Conservation (phyloP, 2,329 filamentous ascomycete species). For the Coniochaeta sp. region DNA sequence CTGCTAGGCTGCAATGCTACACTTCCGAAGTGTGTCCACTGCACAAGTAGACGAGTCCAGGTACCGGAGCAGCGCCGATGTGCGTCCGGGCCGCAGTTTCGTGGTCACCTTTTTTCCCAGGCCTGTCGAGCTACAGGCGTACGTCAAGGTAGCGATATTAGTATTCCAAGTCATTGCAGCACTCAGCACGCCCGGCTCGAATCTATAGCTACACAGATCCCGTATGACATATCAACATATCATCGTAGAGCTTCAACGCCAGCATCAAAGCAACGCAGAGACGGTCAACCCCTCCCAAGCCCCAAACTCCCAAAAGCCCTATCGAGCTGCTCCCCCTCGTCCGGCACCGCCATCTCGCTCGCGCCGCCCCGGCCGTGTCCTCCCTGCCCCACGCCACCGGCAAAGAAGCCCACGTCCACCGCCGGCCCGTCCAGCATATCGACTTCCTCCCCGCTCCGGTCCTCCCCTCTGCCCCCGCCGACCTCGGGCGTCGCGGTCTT, state of each 20-base stretch:
- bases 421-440: conserved; percentile 23
- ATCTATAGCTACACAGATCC: too few relatives aligned
- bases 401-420: conserved; percentile 24
- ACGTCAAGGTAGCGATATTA: too few relatives aligned
- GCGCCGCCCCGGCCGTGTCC: conserved; percentile 16
- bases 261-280: background rate
- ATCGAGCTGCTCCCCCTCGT: conserved; percentile 50
- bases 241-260: background rate
- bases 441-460: conserved; percentile 18
- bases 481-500: conserved; percentile 18
- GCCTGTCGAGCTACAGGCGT: too few relatives aligned
- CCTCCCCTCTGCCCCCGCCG: conserved; percentile 8
- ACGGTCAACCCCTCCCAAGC: conserved; percentile 1
- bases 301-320: conserved; percentile 46
- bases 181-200: too few relatives aligned
- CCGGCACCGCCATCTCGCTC: conserved; percentile 32
- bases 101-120: too few relatives aligned
- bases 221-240: background rate
- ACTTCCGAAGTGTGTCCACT: too few relatives aligned
- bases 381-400: conserved; percentile 43
- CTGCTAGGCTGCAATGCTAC: too few relatives aligned
- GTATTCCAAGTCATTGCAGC: too few relatives aligned
- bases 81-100: too few relatives aligned
- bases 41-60: too few relatives aligned
- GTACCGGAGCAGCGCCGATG: too few relatives aligned